These are phyloP conservation scores for Globisporangium echinulatum DNA, from an alignment of 352 stramenopile species.

Conservation along the genomic window DNA sequence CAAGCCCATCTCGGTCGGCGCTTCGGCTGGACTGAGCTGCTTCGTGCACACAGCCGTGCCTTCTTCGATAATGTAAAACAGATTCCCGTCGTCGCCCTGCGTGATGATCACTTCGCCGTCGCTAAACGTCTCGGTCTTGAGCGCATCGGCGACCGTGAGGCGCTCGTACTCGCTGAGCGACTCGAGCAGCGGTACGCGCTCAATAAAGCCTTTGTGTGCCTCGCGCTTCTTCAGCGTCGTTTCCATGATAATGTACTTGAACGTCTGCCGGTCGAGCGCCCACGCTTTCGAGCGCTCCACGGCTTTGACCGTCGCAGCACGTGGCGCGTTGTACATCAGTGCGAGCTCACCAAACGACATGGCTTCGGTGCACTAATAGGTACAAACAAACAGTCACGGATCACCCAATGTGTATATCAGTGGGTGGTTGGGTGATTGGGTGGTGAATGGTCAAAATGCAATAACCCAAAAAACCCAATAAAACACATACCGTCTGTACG, in stretches of 20 bases:
- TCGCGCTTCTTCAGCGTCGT: conserved; percentile 88
- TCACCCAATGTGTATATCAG: neutral
- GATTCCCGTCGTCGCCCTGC: conserved; percentile 83
- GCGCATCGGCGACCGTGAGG: conserved; percentile 82
- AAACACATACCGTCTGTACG: conserved; percentile 53
- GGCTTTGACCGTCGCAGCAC: conserved; percentile 92
- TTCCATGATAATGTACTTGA: conserved; percentile 91
- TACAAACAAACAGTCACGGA: neutral
- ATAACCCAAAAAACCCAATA: neutral
- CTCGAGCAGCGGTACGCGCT: conserved; percentile 86
- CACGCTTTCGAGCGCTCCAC: conserved; percentile 89
- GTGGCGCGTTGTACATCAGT: conserved; percentile 96
- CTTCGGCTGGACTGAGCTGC: conserved; percentile 64
- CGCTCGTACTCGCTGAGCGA: conserved; percentile 88
- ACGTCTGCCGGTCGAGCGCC: conserved; percentile 85
- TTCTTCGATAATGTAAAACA: conserved; percentile 91
- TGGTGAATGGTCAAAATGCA: neutral
- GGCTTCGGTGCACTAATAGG: conserved; percentile 61
- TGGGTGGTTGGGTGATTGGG: neutral
- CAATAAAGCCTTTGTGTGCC: conserved; percentile 84
- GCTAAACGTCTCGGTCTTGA: conserved; percentile 76
- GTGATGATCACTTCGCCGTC: conserved; percentile 89
- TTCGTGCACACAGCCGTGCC: conserved; percentile 76
- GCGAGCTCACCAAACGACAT: conserved; percentile 96
- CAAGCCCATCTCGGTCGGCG: conserved; percentile 79